Percentiles rank a stretch among this genome's conserved stretches.
Evolutionary conservation across 768 basidiomycete species (phyloP).

Genomic region (Xerocomus spinulosus): DNA sequence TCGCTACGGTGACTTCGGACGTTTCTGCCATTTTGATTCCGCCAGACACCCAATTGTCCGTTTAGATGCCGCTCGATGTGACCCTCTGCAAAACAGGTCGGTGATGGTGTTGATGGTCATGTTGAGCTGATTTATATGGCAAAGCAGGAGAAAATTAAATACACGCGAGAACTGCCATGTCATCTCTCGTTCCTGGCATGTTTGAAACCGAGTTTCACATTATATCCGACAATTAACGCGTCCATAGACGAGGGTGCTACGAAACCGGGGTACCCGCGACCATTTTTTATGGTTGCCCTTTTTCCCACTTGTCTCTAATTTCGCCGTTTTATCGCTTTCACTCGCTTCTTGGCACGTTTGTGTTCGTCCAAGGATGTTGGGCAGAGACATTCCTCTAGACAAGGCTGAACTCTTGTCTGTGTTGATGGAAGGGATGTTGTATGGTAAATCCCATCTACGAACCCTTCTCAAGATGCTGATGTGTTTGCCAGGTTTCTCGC

Average conservation of each 20-base stretch:
- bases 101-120: no score
- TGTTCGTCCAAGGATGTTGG: conserved; percentile 1
- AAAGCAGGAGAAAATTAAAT: no score
- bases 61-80: no score
- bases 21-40: neutral
- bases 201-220: neutral
- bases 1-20: neutral
- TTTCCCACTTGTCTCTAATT: neutral
- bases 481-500: conserved; percentile 28
- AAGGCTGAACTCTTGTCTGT: conserved; percentile 19
- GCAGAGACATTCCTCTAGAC: conserved; percentile 9
- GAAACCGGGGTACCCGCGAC: neutral
- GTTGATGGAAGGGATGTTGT: conserved; percentile 17
- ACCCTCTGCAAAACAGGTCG: no score
- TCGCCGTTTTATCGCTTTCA: neutral
- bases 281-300: neutral
- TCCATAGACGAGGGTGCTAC: neutral
- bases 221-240: neutral
- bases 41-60: no score
- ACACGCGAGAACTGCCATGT: no score
- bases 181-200: no score
- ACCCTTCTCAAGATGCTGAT: neutral
- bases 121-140: no score
- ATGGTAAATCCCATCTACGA: conserved; percentile 8
- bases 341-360: no score